These are phyloP conservation scores for Wickerhamomyces sydowiorum DNA, from an alignment of 805 yeast species.

Conservation along the genomic window DNA sequence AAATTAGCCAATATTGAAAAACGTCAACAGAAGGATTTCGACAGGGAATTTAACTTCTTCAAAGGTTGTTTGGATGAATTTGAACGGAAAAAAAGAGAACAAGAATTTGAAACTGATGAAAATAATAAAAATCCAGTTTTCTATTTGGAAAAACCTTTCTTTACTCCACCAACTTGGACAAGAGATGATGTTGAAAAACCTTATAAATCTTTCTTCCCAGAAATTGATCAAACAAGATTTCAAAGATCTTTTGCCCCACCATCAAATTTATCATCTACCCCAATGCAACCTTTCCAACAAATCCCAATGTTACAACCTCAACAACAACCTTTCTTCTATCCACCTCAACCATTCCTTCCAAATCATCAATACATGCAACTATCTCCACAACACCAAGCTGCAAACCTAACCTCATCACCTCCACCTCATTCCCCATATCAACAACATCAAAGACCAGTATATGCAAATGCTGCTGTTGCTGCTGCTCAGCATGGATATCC, in stretches of 20 bases:
- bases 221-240: constrained; percentile 13
- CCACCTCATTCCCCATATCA: background rate
- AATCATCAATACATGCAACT: constrained; percentile 7
- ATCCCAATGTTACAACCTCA: constrained; percentile 17
- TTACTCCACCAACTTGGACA: constrained; percentile 77
- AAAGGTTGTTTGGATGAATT: constrained; percentile 19
- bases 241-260: constrained; percentile 3
- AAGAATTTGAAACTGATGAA: constrained; percentile 11
- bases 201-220: constrained; percentile 47
- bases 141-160: constrained; percentile 61
- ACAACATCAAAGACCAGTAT: background rate
- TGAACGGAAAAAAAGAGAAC: constrained; percentile 12
- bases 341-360: constrained; percentile 2
- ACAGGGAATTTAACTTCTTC: constrained; percentile 21
- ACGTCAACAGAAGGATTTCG: constrained; percentile 16
- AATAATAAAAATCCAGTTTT: constrained; percentile 27
- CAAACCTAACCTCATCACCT: constrained; percentile 4
- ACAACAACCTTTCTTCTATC: constrained; percentile 2
- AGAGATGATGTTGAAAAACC: constrained; percentile 43
- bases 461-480: background rate
- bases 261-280: constrained; percentile 5
- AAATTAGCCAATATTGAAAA: constrained; percentile 22
- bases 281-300: constrained; percentile 10
- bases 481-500: background rate
- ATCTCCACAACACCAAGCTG: constrained; percentile 12